These are phyloP conservation scores for Fraxinus angustifolia DNA, from an alignment of 305 asterid species.

Conservation along the genomic window DNA sequence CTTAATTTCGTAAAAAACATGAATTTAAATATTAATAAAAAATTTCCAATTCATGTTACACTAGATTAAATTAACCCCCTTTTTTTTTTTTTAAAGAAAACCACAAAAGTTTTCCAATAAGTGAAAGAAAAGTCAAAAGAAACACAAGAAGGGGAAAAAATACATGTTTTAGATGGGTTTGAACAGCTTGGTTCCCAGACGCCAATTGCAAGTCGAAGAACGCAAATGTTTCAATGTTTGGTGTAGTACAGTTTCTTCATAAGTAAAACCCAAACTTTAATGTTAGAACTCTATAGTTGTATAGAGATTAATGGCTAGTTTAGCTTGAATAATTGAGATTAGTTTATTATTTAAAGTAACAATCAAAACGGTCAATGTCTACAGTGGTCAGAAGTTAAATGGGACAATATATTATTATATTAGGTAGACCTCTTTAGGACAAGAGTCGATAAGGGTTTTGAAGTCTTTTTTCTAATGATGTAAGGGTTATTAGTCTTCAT, in stretches of 20 bases:
- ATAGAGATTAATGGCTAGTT: background rate
- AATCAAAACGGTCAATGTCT: background rate
- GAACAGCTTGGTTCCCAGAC: background rate
- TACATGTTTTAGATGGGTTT: too few species aligned
- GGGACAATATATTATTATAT: background rate
- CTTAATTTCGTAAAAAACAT: background rate
- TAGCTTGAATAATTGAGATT: background rate
- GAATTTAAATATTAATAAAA: too few species aligned
- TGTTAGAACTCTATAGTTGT: background rate
- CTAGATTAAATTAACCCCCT: background rate
- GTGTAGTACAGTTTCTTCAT: background rate
- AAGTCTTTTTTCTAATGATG: background rate
- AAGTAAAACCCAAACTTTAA: background rate
- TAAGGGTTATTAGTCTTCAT: background rate
- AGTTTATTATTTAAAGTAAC: background rate
- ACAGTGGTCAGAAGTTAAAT: background rate
- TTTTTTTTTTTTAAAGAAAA: background rate
- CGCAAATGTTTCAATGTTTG: background rate
- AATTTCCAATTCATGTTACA: background rate
- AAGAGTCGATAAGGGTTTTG: background rate
- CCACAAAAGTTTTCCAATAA: background rate
- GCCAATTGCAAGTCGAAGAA: background rate
- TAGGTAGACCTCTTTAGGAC: background rate
- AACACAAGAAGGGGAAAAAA: too few species aligned
- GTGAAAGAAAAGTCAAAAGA: too few species aligned